Percentiles rank a stretch among this genome's conserved stretches.
Evolutionary conservation across 2,329 filamentous ascomycete genomes (phyloP).

Genomic region (Fonsecaea multimorphosa): DNA sequence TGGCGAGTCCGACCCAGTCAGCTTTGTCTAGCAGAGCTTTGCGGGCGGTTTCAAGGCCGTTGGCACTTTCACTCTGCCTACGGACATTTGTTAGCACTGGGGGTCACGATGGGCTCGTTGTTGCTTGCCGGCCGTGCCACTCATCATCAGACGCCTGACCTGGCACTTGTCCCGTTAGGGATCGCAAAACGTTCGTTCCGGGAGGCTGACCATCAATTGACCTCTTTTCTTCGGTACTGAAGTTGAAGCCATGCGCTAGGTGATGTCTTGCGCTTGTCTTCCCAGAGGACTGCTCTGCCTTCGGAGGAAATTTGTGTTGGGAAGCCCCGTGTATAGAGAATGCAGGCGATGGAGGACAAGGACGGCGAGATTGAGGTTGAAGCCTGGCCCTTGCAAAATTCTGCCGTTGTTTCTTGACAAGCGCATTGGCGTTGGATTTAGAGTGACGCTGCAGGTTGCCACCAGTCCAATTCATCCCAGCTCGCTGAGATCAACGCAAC

Average conservation of each 20-base stretch:
- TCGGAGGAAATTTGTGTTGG: not conserved
- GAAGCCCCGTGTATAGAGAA: constrained; percentile 11
- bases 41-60: constrained; percentile 5
- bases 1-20: constrained; percentile 27
- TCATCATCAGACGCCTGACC: not conserved
- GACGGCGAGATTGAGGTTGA: constrained; percentile 30
- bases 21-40: constrained; percentile 22
- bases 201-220: not conserved
- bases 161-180: not conserved
- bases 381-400: constrained; percentile 45
- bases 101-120: not conserved
- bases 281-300: not conserved
- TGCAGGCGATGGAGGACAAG: not conserved
- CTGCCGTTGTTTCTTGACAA: constrained; percentile 43
- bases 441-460: constrained; percentile 51
- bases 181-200: not conserved
- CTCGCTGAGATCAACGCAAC: not conserved
- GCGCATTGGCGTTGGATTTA: constrained; percentile 41
- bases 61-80: not conserved
- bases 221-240: not conserved
- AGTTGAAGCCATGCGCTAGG: not conserved
- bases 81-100: constrained; percentile 7
- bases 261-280: not conserved
- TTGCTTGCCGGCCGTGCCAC: not conserved
- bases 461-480: constrained; percentile 55